These are phyloP conservation scores for Dothideomycetidae sp. DNA, from an alignment of 2,329 filamentous ascomycete species.

Conservation along the genomic window DNA sequence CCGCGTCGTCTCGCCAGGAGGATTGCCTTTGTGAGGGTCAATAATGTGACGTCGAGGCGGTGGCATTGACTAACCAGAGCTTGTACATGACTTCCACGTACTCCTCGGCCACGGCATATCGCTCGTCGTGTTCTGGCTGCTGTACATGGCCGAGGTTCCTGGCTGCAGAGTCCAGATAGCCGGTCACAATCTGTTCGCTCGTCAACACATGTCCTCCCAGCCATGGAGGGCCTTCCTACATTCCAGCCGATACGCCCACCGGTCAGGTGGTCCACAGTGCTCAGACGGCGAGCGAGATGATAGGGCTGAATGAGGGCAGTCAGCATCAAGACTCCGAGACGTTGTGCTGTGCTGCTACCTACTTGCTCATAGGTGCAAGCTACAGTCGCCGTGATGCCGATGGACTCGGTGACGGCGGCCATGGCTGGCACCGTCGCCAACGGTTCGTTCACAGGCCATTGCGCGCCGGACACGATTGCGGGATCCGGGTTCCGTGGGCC, in stretches of 20 bases:
- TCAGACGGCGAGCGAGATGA: slow-evolving; percentile 49
- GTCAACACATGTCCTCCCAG: not conserved
- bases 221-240: slow-evolving; percentile 2
- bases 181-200: slow-evolving; percentile 43
- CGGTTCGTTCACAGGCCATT: slow-evolving; percentile 60
- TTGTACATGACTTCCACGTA: slow-evolving; percentile 48
- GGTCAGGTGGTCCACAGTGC: slow-evolving; percentile 52
- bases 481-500: slow-evolving; percentile 45
- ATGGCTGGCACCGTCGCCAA: slow-evolving; percentile 49
- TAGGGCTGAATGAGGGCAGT: too few species aligned
- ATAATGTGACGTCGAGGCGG: too few species aligned
- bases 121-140: slow-evolving; percentile 50
- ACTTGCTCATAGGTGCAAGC: slow-evolving; percentile 56
- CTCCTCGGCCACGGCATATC: slow-evolving; percentile 50
- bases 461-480: slow-evolving; percentile 47
- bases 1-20: slow-evolving; percentile 53
- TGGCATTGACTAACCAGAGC: too few species aligned
- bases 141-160: slow-evolving; percentile 45
- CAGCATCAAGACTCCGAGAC: too few species aligned
- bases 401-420: slow-evolving; percentile 51
- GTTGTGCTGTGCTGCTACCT: too few species aligned
- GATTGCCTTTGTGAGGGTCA: too few species aligned
- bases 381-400: slow-evolving; percentile 56
- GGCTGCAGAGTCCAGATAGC: slow-evolving; percentile 53
- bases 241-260: slow-evolving; percentile 36